Evolutionary conservation across 1,284 basidiomycete genomes (phyloP), one percentile per base, ranked within the genome.

Genomic region (Abortiporus biennis): DNA sequence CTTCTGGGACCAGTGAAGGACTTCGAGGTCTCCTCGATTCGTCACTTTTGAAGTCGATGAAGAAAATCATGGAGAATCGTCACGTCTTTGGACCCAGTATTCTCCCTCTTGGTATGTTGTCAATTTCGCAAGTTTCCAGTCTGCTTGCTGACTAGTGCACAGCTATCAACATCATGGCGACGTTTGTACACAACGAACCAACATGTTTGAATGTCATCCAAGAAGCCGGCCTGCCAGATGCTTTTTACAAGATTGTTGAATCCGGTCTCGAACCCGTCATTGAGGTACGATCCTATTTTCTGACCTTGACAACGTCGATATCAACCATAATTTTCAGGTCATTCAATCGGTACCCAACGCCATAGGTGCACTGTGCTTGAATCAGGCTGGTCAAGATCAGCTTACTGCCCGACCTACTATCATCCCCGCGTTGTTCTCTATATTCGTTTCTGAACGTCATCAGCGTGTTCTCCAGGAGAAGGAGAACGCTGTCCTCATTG

Each of bases 171-270:
- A 90, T 97, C 59, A 93, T 97, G 85, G 85, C 95, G 4, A 94
- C 93, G 0, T 98, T 99, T 62, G 85, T 99, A 13, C 95, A 99
- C 71, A 99, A 98, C 56, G 96, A 99, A 65, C 96, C 96, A 8
- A 98, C 95, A 0, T 96, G 92, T 11, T 71, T 99, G 43, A 69
- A 80, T 1, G 87, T 94, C 40, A 84, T 99, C 29, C 96, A 99
- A 63, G 96, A 99, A 63, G 78, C 83, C 37, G 81, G 86, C 20
- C 65, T 99, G 2, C 96, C 96, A 1, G 90, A 95, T 56, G 77
- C 83, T 0, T 90, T 99, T 51, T 96, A 94, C 62, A 75, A 78
- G 44, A 77, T 86, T 4, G 78, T 99, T 42, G 92, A 95, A 63
- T 69, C 72, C 29, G 86, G 85, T 12, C 76, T 97, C 38, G 93